These are phyloP conservation scores for Castanopsis chinensis DNA, from an alignment of 306 rosid genomes.

Conservation along the genomic window DNA sequence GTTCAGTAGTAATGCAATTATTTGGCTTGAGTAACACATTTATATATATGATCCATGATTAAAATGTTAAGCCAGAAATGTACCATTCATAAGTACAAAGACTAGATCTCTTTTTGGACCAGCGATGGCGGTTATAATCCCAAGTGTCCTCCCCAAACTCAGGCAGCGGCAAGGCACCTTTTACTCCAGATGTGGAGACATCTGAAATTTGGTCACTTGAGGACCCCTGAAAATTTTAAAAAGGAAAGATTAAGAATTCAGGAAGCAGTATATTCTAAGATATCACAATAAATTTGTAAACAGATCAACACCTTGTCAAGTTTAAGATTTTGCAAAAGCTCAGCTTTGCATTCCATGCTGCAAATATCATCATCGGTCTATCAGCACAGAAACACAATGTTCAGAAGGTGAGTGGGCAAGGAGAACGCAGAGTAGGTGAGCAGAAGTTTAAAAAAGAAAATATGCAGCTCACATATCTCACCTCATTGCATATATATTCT, in stretches of 20 bases:
- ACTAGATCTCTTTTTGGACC: conserved; percentile 64
- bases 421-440: neutral
- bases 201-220: conserved; percentile 28
- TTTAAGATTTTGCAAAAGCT: conserved; percentile 56
- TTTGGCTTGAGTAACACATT: conserved; percentile 11
- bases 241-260: conserved; percentile 5
- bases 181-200: conserved; percentile 34
- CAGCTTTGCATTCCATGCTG: conserved; percentile 85
- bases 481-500: conserved; percentile 85
- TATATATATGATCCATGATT: neutral
- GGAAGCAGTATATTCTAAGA: conserved; percentile 2
- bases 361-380: conserved; percentile 86
- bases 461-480: conserved; percentile 24
- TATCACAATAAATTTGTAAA: neutral
- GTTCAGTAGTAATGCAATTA: conserved; percentile 6
- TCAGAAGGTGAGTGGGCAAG: conserved; percentile 1
- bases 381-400: conserved; percentile 27
- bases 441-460: neutral
- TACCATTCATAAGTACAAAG: conserved; percentile 89
- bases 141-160: conserved; percentile 64
- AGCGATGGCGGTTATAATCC: conserved; percentile 67
- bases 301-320: conserved; percentile 37
- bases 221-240: conserved; percentile 38
- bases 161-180: conserved; percentile 35
- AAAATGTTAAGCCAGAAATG: conserved; percentile 15